A percentile compares a stretch with the other conserved stretches of the same genome.
Evolutionary conservation across 1,284 basidiomycete species (phyloP).

Genomic region (Singerocomus rubriflavus): DNA sequence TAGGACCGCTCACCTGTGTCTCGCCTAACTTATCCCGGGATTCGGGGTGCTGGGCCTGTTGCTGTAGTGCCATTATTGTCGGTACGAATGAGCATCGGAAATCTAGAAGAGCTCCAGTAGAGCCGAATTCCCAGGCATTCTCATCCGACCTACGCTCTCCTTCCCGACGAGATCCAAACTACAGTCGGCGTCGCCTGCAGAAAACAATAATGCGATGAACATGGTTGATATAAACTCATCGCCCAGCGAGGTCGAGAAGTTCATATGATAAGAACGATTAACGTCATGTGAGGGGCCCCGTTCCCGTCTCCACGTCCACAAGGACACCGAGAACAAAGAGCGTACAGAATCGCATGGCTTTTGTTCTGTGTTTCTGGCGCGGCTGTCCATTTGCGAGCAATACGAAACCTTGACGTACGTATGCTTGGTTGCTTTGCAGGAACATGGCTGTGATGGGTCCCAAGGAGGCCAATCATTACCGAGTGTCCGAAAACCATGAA

Average conservation of each 20-base stretch:
- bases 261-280: neutral
- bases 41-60: neutral
- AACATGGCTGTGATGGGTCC: no score
- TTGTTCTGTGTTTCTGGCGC: neutral
- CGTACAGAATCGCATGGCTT: no score
- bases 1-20: slow-evolving; percentile 12
- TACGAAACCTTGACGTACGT: no score
- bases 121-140: slow-evolving; percentile 1
- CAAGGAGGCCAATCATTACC: no score
- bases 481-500: no score
- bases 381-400: neutral
- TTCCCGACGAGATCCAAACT: neutral
- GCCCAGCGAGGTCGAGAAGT: neutral
- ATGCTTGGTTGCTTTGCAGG: no score
- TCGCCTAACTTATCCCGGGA: neutral
- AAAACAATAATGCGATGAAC: neutral
- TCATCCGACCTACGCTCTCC: neutral
- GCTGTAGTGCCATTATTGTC: slow-evolving; percentile 4
- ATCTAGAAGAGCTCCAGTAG: slow-evolving; percentile 1
- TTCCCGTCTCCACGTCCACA: neutral
- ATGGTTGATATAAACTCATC: neutral
- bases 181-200: neutral
- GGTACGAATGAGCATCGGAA: neutral
- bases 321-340: neutral
- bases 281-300: neutral